Percentiles rank a stretch among this genome's conserved stretches.
phyloP scores from a whole-genome alignment of 768 basidiomycete genomes.

The Amanita polypyramis region DNA sequence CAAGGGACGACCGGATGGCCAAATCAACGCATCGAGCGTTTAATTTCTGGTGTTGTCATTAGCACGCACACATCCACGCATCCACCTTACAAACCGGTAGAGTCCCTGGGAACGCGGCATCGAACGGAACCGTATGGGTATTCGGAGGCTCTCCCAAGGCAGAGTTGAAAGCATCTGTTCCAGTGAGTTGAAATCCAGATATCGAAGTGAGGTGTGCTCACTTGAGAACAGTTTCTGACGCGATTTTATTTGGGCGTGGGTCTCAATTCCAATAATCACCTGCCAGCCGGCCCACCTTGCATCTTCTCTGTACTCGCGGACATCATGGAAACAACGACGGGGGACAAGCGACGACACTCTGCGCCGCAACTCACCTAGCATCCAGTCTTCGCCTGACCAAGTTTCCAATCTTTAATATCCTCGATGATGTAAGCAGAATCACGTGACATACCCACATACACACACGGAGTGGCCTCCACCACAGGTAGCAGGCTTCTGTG shows the following conservation, averaged over 20 bases:
- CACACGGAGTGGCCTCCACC: background rate
- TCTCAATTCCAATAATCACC: conserved; percentile 88
- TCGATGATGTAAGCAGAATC: conserved; percentile 1
- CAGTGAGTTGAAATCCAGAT: background rate
- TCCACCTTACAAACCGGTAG: conserved; percentile 54
- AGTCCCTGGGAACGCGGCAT: conserved; percentile 90
- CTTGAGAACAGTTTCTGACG: conserved; percentile 82
- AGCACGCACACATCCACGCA: conserved; percentile 2
- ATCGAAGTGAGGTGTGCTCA: conserved; percentile 21
- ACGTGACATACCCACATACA: background rate
- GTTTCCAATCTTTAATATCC: background rate
- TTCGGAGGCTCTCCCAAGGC: conserved; percentile 48
- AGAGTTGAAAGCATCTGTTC: conserved; percentile 31
- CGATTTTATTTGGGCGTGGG: conserved; percentile 90
- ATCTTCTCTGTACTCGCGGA: conserved; percentile 24
- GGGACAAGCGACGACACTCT: conserved; percentile 9
- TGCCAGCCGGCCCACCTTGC: conserved; percentile 78
- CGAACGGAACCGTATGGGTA: conserved; percentile 62
- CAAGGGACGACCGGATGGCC: conserved; percentile 72
- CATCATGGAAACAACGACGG: conserved; percentile 21
- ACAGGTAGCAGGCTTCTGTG: background rate
- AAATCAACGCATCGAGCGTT: conserved; percentile 69
- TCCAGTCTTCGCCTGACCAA: background rate
- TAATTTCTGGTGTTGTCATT: conserved; percentile 30
- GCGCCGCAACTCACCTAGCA: background rate